Evolutionary conservation across 352 stramenopile genomes (phyloP).

Genomic region (Poterioochromonas sp.): DNA sequence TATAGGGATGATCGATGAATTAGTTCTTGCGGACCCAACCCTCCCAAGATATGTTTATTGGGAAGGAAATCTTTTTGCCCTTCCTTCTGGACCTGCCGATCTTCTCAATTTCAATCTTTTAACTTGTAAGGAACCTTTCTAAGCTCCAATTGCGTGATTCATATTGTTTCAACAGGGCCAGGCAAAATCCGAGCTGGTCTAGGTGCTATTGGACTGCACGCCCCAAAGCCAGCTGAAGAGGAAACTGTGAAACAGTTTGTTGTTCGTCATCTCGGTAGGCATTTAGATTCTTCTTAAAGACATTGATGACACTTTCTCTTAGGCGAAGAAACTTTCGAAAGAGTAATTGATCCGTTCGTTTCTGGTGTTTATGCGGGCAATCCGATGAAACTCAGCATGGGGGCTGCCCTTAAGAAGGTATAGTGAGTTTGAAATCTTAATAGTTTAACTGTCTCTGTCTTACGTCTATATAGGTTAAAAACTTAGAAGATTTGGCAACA

Average conservation of each 20-base stretch:
- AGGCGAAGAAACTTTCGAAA: slow-evolving; percentile 58
- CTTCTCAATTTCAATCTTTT: slow-evolving; percentile 51
- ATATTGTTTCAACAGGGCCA: background rate
- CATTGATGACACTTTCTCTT: background rate
- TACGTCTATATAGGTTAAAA: background rate
- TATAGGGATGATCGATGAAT: slow-evolving; percentile 53
- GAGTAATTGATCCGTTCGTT: slow-evolving; percentile 70
- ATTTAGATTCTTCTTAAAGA: background rate
- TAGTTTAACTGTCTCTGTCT: background rate
- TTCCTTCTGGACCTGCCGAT: slow-evolving; percentile 39
- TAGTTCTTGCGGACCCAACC: slow-evolving; percentile 50
- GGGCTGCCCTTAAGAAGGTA: slow-evolving; percentile 63
- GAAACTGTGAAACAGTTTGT: slow-evolving; percentile 55
- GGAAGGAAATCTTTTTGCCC: slow-evolving; percentile 41
- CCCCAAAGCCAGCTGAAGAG: slow-evolving; percentile 37
- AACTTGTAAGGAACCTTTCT: slow-evolving; percentile 47
- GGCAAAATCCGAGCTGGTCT: slow-evolving; percentile 51
- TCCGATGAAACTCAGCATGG: slow-evolving; percentile 62
- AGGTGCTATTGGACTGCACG: slow-evolving; percentile 55
- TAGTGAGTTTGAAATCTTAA: background rate
- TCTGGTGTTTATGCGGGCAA: slow-evolving; percentile 69
- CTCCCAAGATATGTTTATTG: slow-evolving; percentile 47
- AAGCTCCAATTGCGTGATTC: background rate
- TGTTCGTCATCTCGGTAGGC: slow-evolving; percentile 54
- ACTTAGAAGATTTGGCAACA: slow-evolving; percentile 14